A percentile compares a stretch with the other conserved stretches of the same genome.
Evolutionary conservation across 2,329 filamentous ascomycete species (phyloP).

Genomic region (Microdochium nivale): DNA sequence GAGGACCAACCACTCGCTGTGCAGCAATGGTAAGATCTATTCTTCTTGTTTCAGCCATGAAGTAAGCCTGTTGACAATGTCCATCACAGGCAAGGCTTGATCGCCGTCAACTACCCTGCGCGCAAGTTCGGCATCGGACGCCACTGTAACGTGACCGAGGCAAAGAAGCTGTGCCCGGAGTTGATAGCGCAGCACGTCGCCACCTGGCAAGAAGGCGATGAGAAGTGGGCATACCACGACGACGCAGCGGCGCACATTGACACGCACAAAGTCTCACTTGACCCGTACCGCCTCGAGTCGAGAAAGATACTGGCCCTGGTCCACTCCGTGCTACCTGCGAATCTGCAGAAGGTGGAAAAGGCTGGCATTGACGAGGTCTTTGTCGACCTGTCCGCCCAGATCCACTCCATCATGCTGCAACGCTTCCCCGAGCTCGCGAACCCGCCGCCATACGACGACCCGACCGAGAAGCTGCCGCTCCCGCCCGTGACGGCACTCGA

Average conservation of each 20-base stretch:
- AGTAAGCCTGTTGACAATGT: constrained; percentile 2
- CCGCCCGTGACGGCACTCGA: constrained; percentile 64
- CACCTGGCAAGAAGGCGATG: constrained; percentile 88
- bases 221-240: constrained; percentile 82
- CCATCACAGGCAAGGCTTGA: constrained; percentile 66
- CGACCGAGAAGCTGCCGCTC: constrained; percentile 60
- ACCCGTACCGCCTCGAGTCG: constrained; percentile 82
- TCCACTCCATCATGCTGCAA: constrained; percentile 66
- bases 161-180: constrained; percentile 76
- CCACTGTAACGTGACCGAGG: constrained; percentile 72
- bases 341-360: constrained; percentile 75
- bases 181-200: constrained; percentile 87
- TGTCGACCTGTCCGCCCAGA: constrained; percentile 77
- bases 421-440: constrained; percentile 65
- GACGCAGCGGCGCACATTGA: constrained; percentile 72
- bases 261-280: constrained; percentile 87
- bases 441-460: constrained; percentile 66
- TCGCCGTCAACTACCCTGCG: constrained; percentile 93
- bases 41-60: too few species aligned
- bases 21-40: constrained; percentile 81
- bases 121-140: constrained; percentile 70
- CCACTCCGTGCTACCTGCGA: constrained; percentile 59
- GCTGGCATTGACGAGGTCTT: constrained; percentile 95
- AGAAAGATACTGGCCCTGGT: constrained; percentile 73
- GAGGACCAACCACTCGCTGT: constrained; percentile 80